Percentiles rank a stretch among this genome's conserved stretches.
Conservation (phyloP, 2,329 filamentous ascomycete genomes). For the Aspergillus eucalypticola region DNA sequence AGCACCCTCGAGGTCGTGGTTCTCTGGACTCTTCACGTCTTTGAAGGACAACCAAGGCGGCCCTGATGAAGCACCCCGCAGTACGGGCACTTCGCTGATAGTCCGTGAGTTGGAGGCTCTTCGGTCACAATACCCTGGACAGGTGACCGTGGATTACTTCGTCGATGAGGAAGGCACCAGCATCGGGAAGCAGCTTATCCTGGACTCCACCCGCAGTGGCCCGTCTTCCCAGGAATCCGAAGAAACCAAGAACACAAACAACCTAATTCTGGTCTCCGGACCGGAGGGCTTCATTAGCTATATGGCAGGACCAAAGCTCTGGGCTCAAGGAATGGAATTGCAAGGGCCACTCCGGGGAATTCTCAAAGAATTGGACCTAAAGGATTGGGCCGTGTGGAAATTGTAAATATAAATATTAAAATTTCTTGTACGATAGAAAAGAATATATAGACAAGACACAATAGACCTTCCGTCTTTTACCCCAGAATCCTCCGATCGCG, state of each 20-base stretch:
- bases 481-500: constrained; percentile 17
- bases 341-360: constrained; percentile 75
- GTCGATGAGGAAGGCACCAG: constrained; percentile 76
- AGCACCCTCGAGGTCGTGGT: constrained; percentile 28
- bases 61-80: background rate
- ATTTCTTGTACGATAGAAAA: background rate
- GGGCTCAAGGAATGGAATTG: constrained; percentile 68
- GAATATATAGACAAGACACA: background rate
- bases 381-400: constrained; percentile 61
- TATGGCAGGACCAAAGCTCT: constrained; percentile 77
- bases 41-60: constrained; percentile 10
- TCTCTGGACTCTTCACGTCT: constrained; percentile 31
- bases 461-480: background rate
- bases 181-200: constrained; percentile 59
- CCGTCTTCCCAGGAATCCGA: constrained; percentile 26
- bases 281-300: constrained; percentile 85
- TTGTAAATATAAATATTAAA: constrained; percentile 41
- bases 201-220: constrained; percentile 30
- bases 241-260: constrained; percentile 22
- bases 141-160: constrained; percentile 70
- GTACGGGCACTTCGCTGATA: constrained; percentile 40
- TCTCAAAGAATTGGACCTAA: constrained; percentile 60
- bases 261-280: constrained; percentile 78
- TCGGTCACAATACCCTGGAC: constrained; percentile 57
- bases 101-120: constrained; percentile 65